Evolutionary conservation across 2,329 filamentous ascomycete species (phyloP), one percentile per base, ranked within the genome.

Genomic region (Mycogone perniciosa): DNA sequence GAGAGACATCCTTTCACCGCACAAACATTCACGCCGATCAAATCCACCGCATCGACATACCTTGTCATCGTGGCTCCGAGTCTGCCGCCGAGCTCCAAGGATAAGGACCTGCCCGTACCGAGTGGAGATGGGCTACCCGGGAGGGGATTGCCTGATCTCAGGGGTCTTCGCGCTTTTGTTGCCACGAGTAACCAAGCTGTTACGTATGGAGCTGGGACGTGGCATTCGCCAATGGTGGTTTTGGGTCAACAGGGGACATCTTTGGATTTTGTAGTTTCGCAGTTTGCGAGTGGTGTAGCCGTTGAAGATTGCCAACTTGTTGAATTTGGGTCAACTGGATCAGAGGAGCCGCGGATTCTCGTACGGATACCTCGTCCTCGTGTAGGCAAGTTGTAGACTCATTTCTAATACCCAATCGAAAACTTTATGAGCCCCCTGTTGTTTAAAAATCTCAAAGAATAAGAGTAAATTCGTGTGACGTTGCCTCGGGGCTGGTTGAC

Each of bases 211-310:
- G 84, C 88, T 1, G 93, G 89, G 5, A 96, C 90, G 48, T 99
- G 92, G 81, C 93, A 99, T 73, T 90, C 92, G 54, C 93, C 93
- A 0, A 97, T 99, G 92, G 87, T 90, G 10, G 90, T 89, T 11
- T 69, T 97, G 44, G 91, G 91, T 0, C 56, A 64, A 2, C 50
- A 61, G 2, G 75, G 70, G 2, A 70, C 72, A 29, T 76, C 83
- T 20, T 74, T 96, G 44, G 89, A 93, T 64, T 97, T 96, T 67
- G 80, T 95, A 5, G 92, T 97, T 2, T 80, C 88, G 58, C 92
- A 97, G 72, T 93, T 88, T 71, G 84, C 84, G 33, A 97, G 95
- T 67, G 90, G 88, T 2, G 85, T 93, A 9, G 80, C 71, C 0
- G 71, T 77, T 1, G 92, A 97, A 71, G 93, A 99, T 69, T 96